phyloP scores from a whole-genome alignment of 164 flowering plant genomes.

The Buxus sempervirens region DNA sequence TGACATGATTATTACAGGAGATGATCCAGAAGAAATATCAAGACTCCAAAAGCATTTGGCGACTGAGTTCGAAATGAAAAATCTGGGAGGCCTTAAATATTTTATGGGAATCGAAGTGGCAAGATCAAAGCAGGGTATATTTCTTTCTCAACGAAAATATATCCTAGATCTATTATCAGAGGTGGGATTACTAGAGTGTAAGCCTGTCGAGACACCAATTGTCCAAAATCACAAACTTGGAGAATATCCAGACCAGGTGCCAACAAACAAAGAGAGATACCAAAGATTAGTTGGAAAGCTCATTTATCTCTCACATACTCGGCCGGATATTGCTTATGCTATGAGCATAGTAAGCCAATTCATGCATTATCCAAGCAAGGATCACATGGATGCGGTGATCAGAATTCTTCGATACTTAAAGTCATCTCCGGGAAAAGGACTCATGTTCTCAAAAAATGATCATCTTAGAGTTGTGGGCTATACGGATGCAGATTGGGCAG shows the following conservation, averaged over 20 bases:
- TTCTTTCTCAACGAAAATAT: too few relatives aligned
- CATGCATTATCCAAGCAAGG: not conserved
- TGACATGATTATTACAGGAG: constrained; percentile 3
- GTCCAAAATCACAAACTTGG: not conserved
- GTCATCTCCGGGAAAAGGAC: too few relatives aligned
- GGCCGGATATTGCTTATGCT: too few relatives aligned
- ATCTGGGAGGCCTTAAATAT: not conserved
- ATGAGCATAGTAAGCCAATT: not conserved
- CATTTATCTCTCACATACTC: too few relatives aligned
- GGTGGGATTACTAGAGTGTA: not conserved
- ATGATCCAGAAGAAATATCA: not conserved
- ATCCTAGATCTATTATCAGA: too few relatives aligned
- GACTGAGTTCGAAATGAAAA: constrained; percentile 8
- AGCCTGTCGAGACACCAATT: not conserved
- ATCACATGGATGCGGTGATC: not conserved
- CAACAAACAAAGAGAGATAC: not conserved
- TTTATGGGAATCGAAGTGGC: too few relatives aligned
- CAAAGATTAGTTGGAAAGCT: too few relatives aligned
- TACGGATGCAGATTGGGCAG: too few relatives aligned
- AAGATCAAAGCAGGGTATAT: too few relatives aligned
- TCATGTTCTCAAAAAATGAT: too few relatives aligned
- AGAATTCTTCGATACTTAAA: too few relatives aligned
- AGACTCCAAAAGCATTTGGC: constrained; percentile 2
- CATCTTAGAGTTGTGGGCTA: too few relatives aligned
- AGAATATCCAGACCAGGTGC: not conserved